These are phyloP conservation scores for Fusarium xylarioides DNA, from an alignment of 2,329 filamentous ascomycete genomes.

Conservation along the genomic window DNA sequence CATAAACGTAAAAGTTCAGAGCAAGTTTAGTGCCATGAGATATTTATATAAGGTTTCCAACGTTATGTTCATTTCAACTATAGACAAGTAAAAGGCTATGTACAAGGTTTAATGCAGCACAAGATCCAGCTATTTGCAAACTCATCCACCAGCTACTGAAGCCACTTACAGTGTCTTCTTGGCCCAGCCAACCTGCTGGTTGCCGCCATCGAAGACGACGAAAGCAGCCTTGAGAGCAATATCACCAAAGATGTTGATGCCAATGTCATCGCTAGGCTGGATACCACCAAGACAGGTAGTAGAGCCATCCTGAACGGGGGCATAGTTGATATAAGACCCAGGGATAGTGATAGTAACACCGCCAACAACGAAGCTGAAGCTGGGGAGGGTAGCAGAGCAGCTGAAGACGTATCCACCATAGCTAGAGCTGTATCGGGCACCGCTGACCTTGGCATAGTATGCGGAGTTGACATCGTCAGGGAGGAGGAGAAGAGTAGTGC, in stretches of 20 bases:
- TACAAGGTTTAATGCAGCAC: not conserved
- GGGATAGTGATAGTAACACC: slow-evolving; percentile 65
- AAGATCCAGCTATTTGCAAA: not conserved
- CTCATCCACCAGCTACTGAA: not conserved
- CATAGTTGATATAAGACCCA: slow-evolving; percentile 65
- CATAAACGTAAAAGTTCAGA: not conserved
- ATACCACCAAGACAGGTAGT: slow-evolving; percentile 74
- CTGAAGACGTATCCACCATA: slow-evolving; percentile 58
- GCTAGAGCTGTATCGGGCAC: slow-evolving; percentile 51
- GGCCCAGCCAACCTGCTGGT: slow-evolving; percentile 35
- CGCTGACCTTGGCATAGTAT: slow-evolving; percentile 59
- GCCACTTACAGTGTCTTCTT: slow-evolving; percentile 17
- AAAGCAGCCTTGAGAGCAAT: slow-evolving; percentile 70
- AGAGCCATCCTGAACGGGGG: slow-evolving; percentile 51
- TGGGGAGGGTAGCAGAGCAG: slow-evolving; percentile 57
- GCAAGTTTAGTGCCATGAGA: accelerated
- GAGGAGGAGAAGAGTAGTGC: slow-evolving; percentile 71
- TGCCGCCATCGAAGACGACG: slow-evolving; percentile 61
- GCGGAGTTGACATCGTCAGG: slow-evolving; percentile 59
- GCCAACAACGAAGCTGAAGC: slow-evolving; percentile 65
- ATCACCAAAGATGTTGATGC: slow-evolving; percentile 69
- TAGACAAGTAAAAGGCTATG: not conserved
- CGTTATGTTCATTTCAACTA: not conserved
- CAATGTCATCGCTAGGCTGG: slow-evolving; percentile 59
- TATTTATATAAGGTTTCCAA: not conserved